Evolutionary conservation across 2,329 filamentous ascomycete genomes (phyloP), one percentile per base, ranked within the genome.

Genomic region (Tolypocladium ophioglossoides): DNA sequence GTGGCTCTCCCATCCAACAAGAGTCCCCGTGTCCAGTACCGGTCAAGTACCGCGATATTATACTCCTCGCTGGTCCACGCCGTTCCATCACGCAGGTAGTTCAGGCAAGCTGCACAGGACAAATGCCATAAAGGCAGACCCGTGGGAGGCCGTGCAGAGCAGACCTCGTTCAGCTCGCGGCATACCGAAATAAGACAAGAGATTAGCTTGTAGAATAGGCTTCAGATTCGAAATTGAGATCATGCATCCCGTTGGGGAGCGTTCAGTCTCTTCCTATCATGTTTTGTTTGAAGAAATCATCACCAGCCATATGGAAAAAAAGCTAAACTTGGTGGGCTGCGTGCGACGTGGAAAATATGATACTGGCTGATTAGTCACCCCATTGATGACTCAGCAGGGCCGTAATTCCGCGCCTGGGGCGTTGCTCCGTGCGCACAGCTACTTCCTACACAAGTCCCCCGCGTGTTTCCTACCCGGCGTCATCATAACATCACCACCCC

Each of bases 201-300:
- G 20, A 50, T 4, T 14, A 37, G 16, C 11, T 50, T 50, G 32
- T 18, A 14, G 3, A 50, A n/a, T 2, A 41, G 72, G 79, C 79
- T 81, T 84, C 80, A 83, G 81, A 83, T 79, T 76, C 68, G 67
- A 70, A 72, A 69, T 73, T 83, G 76, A 82, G 76, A 84, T 84
- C 81, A 84, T 77, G 72, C 74, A 75, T 72, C 72, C 74, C 70
- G 60, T 57, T 58, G 64, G 70, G 70, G 69, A 77, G 74, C 76
- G 73, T 78, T 84, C 79, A 83, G 74, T 78, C 80, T 84, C 81
- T 84, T 84, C 81, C 81, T 84, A 84, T 84, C 78, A 81, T 81
- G 65, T 72, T 73, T 73, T 72, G 74, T 72, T 68, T 65, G 68
- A 67, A 50, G 57, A 70, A 77, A 80, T 84, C 81, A 84, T 84